Evolutionary conservation across 495 filamentous ascomycete species (phyloP).

Genomic region (Sporormia fimetaria): DNA sequence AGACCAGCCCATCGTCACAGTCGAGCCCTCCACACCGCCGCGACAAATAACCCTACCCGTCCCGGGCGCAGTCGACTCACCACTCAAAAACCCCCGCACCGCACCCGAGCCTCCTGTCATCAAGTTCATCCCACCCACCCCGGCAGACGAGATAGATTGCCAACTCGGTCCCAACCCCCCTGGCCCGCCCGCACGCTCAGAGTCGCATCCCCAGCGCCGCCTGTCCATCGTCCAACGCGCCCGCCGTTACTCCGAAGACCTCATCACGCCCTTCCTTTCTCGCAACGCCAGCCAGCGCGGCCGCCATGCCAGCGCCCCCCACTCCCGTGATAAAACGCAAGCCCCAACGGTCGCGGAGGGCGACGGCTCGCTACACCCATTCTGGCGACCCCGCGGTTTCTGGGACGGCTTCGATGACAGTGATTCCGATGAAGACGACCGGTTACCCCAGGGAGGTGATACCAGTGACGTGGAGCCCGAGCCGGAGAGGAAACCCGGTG

Average conservation of each 20-base stretch:
- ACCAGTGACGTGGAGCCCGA: conserved; percentile 30
- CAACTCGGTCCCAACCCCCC: conserved; percentile 29
- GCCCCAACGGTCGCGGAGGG: conserved; percentile 25
- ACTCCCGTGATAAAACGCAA: conserved; percentile 14
- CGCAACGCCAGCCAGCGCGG: conserved; percentile 18
- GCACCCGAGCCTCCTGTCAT: conserved; percentile 59
- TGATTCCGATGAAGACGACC: conserved; percentile 31
- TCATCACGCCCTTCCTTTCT: conserved; percentile 30
- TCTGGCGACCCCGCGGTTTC: conserved; percentile 68
- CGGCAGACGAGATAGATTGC: conserved; percentile 44
- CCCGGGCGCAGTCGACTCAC: conserved; percentile 22
- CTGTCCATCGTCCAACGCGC: conserved; percentile 30
- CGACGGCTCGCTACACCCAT: conserved; percentile 57
- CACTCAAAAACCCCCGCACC: conserved; percentile 60
- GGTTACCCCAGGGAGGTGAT: conserved; percentile 31
- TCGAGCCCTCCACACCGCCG: conserved; percentile 26
- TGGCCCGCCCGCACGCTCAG: conserved; percentile 14
- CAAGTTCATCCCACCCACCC: conserved; percentile 66
- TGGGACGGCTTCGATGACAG: conserved; percentile 52
- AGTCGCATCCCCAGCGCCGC: conserved; percentile 23
- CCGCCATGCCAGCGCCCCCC: conserved; percentile 5
- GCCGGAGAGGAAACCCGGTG: conserved; percentile 4
- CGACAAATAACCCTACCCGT: conserved; percentile 5
- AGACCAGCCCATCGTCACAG: conserved; percentile 14
- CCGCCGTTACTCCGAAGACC: conserved; percentile 31